Conservation (phyloP, 1,139 yeast species). For the Debaryomyces psychrophilus region DNA sequence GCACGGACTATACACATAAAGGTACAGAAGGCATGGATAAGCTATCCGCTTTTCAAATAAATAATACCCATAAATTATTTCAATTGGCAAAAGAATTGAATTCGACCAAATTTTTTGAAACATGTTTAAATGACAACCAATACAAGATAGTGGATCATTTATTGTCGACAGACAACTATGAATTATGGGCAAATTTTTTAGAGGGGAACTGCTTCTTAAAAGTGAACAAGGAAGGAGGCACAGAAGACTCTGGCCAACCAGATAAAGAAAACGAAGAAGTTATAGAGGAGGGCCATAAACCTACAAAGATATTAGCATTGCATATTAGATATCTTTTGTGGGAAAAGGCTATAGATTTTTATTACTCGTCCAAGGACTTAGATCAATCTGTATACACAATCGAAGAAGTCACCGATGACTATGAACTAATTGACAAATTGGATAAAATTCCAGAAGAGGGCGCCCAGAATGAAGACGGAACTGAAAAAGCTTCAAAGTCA, state of each 20-base stretch:
- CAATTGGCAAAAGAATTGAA: slow-evolving; percentile 53
- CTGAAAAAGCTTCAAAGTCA: slow-evolving; percentile 19
- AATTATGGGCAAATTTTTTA: slow-evolving; percentile 56
- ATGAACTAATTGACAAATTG: slow-evolving; percentile 40
- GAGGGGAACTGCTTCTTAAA: slow-evolving; percentile 52
- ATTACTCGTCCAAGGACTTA: slow-evolving; percentile 36
- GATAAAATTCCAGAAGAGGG: slow-evolving; percentile 25
- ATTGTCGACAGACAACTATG: slow-evolving; percentile 29
- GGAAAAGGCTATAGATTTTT: slow-evolving; percentile 71
- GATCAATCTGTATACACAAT: slow-evolving; percentile 30
- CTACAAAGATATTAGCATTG: slow-evolving; percentile 59
- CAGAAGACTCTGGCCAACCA: slow-evolving; percentile 14
- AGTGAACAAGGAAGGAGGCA: slow-evolving; percentile 23
- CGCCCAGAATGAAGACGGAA: slow-evolving; percentile 27
- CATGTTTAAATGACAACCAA: slow-evolving; percentile 66
- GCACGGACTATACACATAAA: not conserved
- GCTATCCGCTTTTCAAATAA: slow-evolving; percentile 46
- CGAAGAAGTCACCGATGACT: slow-evolving; percentile 43
- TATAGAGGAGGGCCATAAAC: slow-evolving; percentile 44
- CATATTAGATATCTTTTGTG: slow-evolving; percentile 70
- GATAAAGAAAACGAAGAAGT: slow-evolving; percentile 16
- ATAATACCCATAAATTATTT: slow-evolving; percentile 45
- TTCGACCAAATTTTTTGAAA: slow-evolving; percentile 53
- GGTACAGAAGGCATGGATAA: slow-evolving; percentile 38
- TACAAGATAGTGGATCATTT: slow-evolving; percentile 54